Percentiles rank a stretch among this genome's conserved stretches.
These are phyloP conservation scores for Amborella trichopoda DNA, from an alignment of 164 flowering plant genomes.

Conservation along the genomic window DNA sequence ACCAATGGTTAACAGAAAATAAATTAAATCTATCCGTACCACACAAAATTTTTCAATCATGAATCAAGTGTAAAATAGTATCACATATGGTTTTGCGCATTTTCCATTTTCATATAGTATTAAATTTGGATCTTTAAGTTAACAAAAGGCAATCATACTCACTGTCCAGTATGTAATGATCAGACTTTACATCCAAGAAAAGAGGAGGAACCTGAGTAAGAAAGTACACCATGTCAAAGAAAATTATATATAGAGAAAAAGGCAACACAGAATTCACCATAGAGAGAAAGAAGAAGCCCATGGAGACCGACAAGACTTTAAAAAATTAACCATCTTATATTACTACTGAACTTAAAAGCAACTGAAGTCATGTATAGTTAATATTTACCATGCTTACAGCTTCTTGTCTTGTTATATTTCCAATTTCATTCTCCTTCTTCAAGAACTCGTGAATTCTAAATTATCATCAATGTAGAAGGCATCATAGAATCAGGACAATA, in stretches of 20 bases:
- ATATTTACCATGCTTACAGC: constrained; percentile 96
- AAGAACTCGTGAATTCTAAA: constrained; percentile 92
- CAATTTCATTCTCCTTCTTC: constrained; percentile 93
- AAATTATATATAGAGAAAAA: no score
- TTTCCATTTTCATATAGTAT: no score
- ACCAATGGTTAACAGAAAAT: no score
- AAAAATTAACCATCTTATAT: not conserved
- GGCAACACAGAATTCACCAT: not conserved
- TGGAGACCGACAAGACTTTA: not conserved
- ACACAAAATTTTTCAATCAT: no score
- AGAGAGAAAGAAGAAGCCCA: not conserved
- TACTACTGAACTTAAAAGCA: constrained; percentile 1
- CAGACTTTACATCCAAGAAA: constrained; percentile 74
- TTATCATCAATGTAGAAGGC: not conserved
- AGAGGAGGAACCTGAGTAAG: constrained; percentile 79
- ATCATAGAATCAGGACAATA: constrained; percentile 1
- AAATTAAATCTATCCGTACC: no score
- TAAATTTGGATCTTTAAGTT: no score
- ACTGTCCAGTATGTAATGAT: constrained; percentile 81
- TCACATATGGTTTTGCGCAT: no score
- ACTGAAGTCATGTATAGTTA: constrained; percentile 1
- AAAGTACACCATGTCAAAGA: no score
- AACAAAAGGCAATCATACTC: constrained; percentile 26
- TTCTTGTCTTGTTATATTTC: constrained; percentile 96
- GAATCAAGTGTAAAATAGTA: no score